These are phyloP conservation scores for Colletotrichum gigasporum DNA, from an alignment of 2,329 filamentous ascomycete species.

Conservation along the genomic window DNA sequence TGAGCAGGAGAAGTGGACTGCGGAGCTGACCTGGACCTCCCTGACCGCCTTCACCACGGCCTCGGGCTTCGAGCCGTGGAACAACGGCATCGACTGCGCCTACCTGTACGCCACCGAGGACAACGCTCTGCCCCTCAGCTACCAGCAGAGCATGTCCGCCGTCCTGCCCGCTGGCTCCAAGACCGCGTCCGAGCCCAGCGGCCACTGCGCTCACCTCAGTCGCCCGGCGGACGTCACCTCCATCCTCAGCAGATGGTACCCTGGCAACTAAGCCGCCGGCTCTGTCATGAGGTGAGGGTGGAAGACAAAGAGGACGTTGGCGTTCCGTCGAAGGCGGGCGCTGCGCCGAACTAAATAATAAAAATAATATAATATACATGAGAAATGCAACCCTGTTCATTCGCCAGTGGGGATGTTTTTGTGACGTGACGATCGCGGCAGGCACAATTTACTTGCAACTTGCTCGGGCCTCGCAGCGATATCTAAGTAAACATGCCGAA, in stretches of 20 bases:
- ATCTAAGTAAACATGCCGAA: background rate
- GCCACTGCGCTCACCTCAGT: constrained; percentile 27
- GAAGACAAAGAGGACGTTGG: too few species aligned
- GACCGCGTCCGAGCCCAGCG: constrained; percentile 23
- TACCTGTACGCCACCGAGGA: constrained; percentile 38
- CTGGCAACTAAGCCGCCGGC: constrained; percentile 6
- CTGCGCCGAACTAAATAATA: background rate
- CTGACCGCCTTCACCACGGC: constrained; percentile 18
- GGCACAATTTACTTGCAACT: background rate
- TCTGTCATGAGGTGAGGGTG: too few species aligned
- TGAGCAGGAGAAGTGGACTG: constrained; percentile 25
- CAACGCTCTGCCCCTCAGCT: constrained; percentile 34
- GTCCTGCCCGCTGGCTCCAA: constrained; percentile 21
- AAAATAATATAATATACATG: background rate
- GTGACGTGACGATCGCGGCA: background rate
- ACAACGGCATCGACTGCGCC: constrained; percentile 37
- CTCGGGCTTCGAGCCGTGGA: constrained; percentile 40
- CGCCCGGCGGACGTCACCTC: constrained; percentile 23
- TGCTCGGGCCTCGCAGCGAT: background rate
- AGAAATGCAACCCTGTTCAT: background rate
- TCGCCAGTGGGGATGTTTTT: background rate
- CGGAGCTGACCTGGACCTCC: constrained; percentile 28
- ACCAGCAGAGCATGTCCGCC: constrained; percentile 37
- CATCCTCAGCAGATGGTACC: constrained; percentile 27
- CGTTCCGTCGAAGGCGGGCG: background rate